Evolutionary conservation across 2,329 filamentous ascomycete genomes (phyloP).

Genomic region (Chaetothyriales sp.): DNA sequence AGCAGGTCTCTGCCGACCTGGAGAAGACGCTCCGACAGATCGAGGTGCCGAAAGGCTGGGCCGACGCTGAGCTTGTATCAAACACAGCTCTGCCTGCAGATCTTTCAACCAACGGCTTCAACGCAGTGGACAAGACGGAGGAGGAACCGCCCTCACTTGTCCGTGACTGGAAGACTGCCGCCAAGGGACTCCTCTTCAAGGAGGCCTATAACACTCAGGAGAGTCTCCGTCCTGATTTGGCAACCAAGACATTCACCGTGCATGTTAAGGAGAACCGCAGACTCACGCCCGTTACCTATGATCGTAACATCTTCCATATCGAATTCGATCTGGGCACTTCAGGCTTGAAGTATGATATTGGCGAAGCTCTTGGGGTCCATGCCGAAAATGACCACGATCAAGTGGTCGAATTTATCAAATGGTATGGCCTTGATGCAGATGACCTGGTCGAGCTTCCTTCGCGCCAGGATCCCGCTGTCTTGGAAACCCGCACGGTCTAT

Average conservation of each 20-base stretch:
- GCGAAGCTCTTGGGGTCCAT: constrained; percentile 91
- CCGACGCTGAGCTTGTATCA: constrained; percentile 38
- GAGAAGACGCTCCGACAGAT: constrained; percentile 55
- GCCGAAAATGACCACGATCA: constrained; percentile 75
- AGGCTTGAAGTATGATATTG: constrained; percentile 89
- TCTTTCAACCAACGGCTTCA: constrained; percentile 68
- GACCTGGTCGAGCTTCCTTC: constrained; percentile 84
- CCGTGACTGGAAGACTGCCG: constrained; percentile 65
- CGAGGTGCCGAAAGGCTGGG: constrained; percentile 68
- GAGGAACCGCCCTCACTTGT: constrained; percentile 50
- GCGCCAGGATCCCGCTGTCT: constrained; percentile 55
- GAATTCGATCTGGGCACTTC: constrained; percentile 91
- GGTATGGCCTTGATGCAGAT: constrained; percentile 69
- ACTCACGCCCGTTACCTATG: constrained; percentile 73
- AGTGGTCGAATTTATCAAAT: constrained; percentile 72
- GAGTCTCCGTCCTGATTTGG: constrained; percentile 67
- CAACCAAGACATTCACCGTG: constrained; percentile 72
- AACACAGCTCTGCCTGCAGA: constrained; percentile 28
- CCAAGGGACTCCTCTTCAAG: constrained; percentile 82
- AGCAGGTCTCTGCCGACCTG: constrained; percentile 46
- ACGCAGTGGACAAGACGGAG: constrained; percentile 61
- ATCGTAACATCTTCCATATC: constrained; percentile 99
- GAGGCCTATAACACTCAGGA: constrained; percentile 70
- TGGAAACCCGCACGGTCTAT: constrained; percentile 84
- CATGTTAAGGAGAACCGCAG: constrained; percentile 91